Evolutionary conservation across 73 alveolate genomes (phyloP), one percentile per base, ranked within the genome.

Genomic region (Paramecium biaurelia): DNA sequence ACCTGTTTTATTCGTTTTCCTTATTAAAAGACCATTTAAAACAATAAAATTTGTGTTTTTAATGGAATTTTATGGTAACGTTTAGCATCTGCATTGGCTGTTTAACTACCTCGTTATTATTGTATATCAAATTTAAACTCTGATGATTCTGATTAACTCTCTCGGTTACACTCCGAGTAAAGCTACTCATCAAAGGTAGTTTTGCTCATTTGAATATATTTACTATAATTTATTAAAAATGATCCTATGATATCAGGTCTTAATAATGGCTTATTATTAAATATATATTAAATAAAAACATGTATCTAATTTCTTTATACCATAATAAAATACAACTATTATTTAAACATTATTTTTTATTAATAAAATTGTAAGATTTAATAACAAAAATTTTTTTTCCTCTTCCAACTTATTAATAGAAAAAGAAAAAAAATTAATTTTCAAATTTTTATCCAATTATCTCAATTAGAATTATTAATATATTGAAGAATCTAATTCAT

Each of bases 51-150:
- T 41, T 76, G 70, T 32, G 89, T 30, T 76, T 42, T 15, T 24
- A 76, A 21, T 18, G 89, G 89, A 58, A 58, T 58, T 58, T 58
- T 58, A 58, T 58, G 76, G 76, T 58, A 58, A 58, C 76, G 76
- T 58, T 58, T 58, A 58, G 76, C 76, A 20, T 58, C 76, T 0
- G 76, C 76, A 57, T 57, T 6, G 11, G 47, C 30, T 70, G 86
- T 32, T 32, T 70, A 70, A 70, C 57, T 28, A 7, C 37, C 86
- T 37, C 38, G 0, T n/a, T n/a, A 4, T 35, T 70, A 21, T 10
- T 21, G 47, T 14, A 5, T 0, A 9, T 28, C 47, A 24, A 70
- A 47, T 32, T 12, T 70, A 70, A 32, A 70, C 20, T 70, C 86
- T 28, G 86, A 70, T 18, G 86, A 70, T 28, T 70, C 86, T 24